Conservation (phyloP, 164 flowering plant genomes). For the Vitis riparia region DNA sequence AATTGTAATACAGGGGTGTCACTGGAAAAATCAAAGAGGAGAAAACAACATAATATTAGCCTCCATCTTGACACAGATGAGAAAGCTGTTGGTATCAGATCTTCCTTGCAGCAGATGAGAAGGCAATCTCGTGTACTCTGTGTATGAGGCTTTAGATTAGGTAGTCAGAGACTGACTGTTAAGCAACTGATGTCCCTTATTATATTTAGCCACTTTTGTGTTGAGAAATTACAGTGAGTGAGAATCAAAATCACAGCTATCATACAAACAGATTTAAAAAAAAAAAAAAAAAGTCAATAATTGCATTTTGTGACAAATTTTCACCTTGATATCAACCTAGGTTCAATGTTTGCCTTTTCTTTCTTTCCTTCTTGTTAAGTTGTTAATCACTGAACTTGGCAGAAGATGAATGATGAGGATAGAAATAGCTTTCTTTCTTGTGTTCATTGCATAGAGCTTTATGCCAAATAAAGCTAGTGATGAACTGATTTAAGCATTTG, state of each 20-base stretch:
- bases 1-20: conserved; percentile 14
- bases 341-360: no score
- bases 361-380: no score
- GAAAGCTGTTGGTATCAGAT: neutral
- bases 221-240: neutral
- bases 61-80: conserved; percentile 6
- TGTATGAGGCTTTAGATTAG: neutral
- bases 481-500: no score
- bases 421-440: no score
- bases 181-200: neutral
- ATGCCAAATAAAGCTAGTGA: no score
- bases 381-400: no score
- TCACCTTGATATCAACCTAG: no score
- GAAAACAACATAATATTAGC: conserved; percentile 5
- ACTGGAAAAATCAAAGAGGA: conserved; percentile 10
- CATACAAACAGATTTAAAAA: neutral
- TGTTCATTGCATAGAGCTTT: no score
- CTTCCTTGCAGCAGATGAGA: neutral
- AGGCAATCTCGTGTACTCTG: neutral
- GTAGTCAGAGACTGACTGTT: no score
- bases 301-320: no score
- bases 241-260: neutral
- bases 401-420: no score
- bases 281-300: no score
- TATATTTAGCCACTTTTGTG: neutral